Base-by-base conservation (phyloP, 352 stramenopile species). In the Phytophthora meadii region DNA sequence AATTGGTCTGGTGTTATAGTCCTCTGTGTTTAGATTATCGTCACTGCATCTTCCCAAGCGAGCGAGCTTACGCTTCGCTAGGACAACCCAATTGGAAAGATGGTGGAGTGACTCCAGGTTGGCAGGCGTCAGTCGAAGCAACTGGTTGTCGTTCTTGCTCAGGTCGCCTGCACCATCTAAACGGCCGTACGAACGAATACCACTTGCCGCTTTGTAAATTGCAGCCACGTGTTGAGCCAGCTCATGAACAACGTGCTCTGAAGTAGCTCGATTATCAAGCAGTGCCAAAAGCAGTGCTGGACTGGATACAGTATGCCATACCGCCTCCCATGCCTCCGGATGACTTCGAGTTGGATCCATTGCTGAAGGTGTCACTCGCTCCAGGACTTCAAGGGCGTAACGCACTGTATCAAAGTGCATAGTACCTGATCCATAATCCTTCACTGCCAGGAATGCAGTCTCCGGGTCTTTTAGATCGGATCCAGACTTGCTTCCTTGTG, bases 41-140 rank as follows among this genome's bases (percentile, higher is more conserved):
- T 34, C 32, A 10, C 62, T 72, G 4, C 71, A 79, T 22, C 73
- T 64, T 53, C 89, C 72, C 17, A 93, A 71, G 14, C 79, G 79
- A 37, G 76, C 74, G 39, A 89, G 70, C 62, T 92, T 90, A 36
- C 84, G 84, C 51, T 90, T 91, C 15, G 83, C 84, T 8, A 95
- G 63, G 22, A 93, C 54, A 12, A 93, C 82, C 87, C 87, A 95
- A 53, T 93, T 93, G 15, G 82, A 81, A 24, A 96, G 67, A 63
- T 94, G 81, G 12, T 87, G 75, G 24, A 93, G 65, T 36, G 77
- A 74, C 42, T 94, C 87, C n/a, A 95, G 50, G 54, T 93, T 96
- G 5, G 87, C 79, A 58, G 72, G 57, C 56, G 56, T 89, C 48
- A 65, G 68, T 40, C 41, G 72, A 51, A 60, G 72, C 46, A 78